Base-by-base conservation (phyloP, 2,329 filamentous ascomycete species). In the Phialemonium atrogriseum region DNA sequence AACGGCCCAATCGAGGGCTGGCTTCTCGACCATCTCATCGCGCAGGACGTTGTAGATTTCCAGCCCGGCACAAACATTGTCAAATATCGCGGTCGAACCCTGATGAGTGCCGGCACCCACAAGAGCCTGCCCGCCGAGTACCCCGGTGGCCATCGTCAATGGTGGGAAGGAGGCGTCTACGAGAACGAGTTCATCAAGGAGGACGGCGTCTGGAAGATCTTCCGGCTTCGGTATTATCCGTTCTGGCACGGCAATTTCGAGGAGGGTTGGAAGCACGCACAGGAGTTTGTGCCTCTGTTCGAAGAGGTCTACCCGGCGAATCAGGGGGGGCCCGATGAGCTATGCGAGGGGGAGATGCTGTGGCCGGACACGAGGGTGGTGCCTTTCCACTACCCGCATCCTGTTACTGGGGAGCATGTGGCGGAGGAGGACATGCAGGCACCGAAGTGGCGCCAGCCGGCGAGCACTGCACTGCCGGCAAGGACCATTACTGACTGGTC, bases 121-220 rank as follows among this genome's bases (percentile, higher is more conserved):
- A 53, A 66, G 42, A 63, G 57, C 35, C 60, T 73, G 43, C 56
- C 60, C 27, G 60, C 65, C 24, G 56, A 53, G 7, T 66, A 72
- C 41, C 68, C 68, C 5, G 60, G 66, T 9, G 69, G 68, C 3
- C 59, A 68, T 27, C 56, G 62, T 8, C 69, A 73, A 45, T 74
- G 70, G 70, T 73, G 67, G 64, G 70, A 74, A 47, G 68, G 69
- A 24, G 69, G 70, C 4, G 49, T 73, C 20, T 74, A 74, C 49
- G 68, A 73, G 50, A 74, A 73, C 44, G 68, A 73, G 46, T 74
- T 72, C 47, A 63, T 73, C 51, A 71, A 70, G 49, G 67, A 73
- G 42, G 49, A 64, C 37, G 67, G 66, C 5, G 52, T 60, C 5
- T 74, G 70, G 69, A 69, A 68, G 50, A 59, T 73, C 15, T 66